These are phyloP conservation scores for Mangifera indica DNA, from an alignment of 345 rosid species.

Conservation along the genomic window DNA sequence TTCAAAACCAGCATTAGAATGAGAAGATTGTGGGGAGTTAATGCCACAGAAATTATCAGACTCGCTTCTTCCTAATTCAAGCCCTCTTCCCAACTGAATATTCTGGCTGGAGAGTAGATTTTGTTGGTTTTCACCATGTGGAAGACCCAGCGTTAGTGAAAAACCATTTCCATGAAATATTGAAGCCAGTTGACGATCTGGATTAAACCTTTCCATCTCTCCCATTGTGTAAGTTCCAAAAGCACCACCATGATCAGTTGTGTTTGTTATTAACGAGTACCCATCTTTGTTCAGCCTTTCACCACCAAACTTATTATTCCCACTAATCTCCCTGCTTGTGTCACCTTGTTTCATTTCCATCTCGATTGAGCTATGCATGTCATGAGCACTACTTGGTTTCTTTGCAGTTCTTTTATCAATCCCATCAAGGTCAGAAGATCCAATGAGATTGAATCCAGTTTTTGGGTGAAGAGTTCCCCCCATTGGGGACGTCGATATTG, in stretches of 20 bases:
- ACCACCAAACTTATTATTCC: conserved; percentile 19
- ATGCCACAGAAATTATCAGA: conserved; percentile 34
- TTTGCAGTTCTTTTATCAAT: conserved; percentile 38
- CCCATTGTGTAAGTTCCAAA: conserved; percentile 38
- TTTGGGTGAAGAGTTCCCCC: conserved; percentile 30
- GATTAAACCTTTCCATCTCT: conserved; percentile 44
- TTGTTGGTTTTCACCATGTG: conserved; percentile 46
- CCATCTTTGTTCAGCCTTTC: conserved; percentile 29
- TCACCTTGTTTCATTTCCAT: conserved; percentile 37
- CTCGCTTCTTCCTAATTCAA: conserved; percentile 36
- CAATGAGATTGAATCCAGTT: conserved; percentile 36
- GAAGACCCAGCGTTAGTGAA: conserved; percentile 69
- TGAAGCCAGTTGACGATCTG: conserved; percentile 36
- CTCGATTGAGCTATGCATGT: conserved; percentile 34
- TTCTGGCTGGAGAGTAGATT: conserved; percentile 40
- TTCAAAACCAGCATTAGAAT: conserved; percentile 36
- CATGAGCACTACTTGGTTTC: conserved; percentile 27
- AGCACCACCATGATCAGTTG: conserved; percentile 22
- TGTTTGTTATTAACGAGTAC: conserved; percentile 10
- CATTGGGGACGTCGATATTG: conserved; percentile 36
- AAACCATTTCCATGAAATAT: conserved; percentile 47
- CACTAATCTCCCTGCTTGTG: conserved; percentile 19
- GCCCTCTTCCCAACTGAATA: conserved; percentile 44
- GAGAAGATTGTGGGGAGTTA: conserved; percentile 34
- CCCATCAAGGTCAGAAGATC: conserved; percentile 37